Evolutionary conservation across 2,329 filamentous ascomycete species (phyloP), one percentile per base, ranked within the genome.

Genomic region (Penicillium sp.): DNA sequence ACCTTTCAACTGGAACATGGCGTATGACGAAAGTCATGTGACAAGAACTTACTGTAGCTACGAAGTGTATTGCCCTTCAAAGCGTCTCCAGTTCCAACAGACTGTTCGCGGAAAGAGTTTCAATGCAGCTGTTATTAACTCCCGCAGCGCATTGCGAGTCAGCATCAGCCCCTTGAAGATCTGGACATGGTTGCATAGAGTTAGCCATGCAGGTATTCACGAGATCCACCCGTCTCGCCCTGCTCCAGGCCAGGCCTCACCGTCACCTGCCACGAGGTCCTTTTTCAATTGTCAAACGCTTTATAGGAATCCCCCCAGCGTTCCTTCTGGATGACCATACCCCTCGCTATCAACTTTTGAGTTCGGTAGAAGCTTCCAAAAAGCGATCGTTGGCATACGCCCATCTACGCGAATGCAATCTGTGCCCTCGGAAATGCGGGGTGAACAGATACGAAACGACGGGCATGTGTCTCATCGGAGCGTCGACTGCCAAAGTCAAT

Each of bases 401-500:
- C 1, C 87, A 94, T 63, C 73, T 94, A 27, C 73, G 78, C 9
- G 82, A 89, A 48, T 94, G 87, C 70, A 94, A 93, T 59, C 76
- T 94, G 6, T 94, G 88, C 58, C 88, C 88, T 2, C 77, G 86
- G 9, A 72, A 81, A 39, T 93, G 88, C 66, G 82, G 83, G 45
- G 85, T 91, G 32, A 90, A 94, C 65, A 81, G 88, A n/a, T 89
- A 83, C 60, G 81, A 90, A 67, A 84, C 77, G 56, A 88, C 85
- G 1, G 88, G 88, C 11, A 78, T 86, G 61, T 94, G 88, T 63
- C 73, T 93, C 50, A 85, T 93, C 56, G 87, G 87, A 11, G 76
- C 77, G 1, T 78, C 84, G 50, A 84, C 78, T 40, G 86, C 82
- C 47, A 89, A 88, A 60, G 86, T 93, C 56, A 90, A 88, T 64